These are phyloP conservation scores for Papiliotrema nemorosa DNA, from an alignment of 1,284 basidiomycete genomes.

Conservation along the genomic window DNA sequence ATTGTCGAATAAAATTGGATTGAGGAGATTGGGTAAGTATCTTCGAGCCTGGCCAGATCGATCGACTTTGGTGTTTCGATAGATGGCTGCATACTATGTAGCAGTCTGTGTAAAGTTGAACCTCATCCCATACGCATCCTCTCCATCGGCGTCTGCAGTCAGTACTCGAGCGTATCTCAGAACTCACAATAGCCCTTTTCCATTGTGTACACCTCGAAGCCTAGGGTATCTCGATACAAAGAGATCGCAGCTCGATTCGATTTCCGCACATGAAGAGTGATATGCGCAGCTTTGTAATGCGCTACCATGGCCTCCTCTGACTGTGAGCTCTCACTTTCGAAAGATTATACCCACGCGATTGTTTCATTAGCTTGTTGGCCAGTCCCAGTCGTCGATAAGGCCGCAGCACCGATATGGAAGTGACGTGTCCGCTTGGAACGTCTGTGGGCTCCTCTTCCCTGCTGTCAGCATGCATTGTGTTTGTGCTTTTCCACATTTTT, in stretches of 20 bases:
- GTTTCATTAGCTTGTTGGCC: conserved; percentile 81
- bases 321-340: background rate
- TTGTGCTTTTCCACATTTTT: conserved; percentile 65
- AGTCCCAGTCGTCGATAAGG: conserved; percentile 79
- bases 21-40: too few species aligned
- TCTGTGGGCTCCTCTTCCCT: conserved; percentile 69
- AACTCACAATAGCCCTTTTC: conserved; percentile 79
- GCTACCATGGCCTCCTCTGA: conserved; percentile 82
- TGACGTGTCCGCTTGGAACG: conserved; percentile 76
- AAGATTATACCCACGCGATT: conserved; percentile 62
- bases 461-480: conserved; percentile 5
- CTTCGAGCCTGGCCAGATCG: too few species aligned
- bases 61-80: too few species aligned
- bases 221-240: conserved; percentile 77
- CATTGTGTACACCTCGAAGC: conserved; percentile 69
- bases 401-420: conserved; percentile 82
- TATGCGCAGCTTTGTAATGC: conserved; percentile 69
- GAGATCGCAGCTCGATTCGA: conserved; percentile 80
- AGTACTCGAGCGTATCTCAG: background rate
- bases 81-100: too few species aligned
- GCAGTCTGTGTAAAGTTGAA: conserved; percentile 51
- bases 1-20: too few species aligned
- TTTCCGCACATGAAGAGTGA: conserved; percentile 80
- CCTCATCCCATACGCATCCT: conserved; percentile 87
- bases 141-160: conserved; percentile 76